Evolutionary conservation across 768 basidiomycete species (phyloP).

Genomic region (Favolaschia claudopus): DNA sequence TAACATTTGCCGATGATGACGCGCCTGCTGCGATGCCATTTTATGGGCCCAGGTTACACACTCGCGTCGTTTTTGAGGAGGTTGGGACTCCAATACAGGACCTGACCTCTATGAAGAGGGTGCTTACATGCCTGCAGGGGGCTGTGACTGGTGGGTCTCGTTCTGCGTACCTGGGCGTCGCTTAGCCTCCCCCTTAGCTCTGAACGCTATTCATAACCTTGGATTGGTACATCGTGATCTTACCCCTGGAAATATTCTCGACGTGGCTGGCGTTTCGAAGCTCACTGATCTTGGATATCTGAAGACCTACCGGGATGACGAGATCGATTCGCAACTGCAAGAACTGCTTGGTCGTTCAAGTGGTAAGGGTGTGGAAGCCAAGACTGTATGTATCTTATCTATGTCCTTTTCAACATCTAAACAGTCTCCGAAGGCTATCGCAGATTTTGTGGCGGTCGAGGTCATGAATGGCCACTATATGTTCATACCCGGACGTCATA

Average conservation of each 20-base stretch:
- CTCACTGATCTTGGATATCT: neutral
- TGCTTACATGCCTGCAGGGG: neutral
- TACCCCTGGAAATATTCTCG: neutral
- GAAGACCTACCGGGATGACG: neutral
- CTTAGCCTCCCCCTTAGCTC: neutral
- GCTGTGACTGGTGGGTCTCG: neutral
- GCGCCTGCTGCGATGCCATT: too few species aligned
- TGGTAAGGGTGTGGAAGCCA: too few species aligned
- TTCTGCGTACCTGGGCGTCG: neutral
- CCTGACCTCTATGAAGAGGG: neutral
- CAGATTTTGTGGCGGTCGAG: too few species aligned
- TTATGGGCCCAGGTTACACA: too few species aligned
- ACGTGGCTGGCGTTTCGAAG: neutral
- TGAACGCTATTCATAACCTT: neutral
- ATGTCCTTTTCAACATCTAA: too few species aligned
- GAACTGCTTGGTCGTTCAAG: neutral
- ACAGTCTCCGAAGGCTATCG: too few species aligned
- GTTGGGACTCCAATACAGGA: neutral
- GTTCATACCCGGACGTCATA: too few species aligned
- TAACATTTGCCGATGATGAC: too few species aligned
- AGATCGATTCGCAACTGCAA: neutral
- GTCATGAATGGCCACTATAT: too few species aligned
- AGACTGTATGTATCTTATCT: too few species aligned
- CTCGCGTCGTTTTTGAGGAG: constrained; percentile 5
- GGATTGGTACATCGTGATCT: neutral